Base-by-base conservation (phyloP, 2,329 filamentous ascomycete species). In the Harringtonia aguacate region DNA sequence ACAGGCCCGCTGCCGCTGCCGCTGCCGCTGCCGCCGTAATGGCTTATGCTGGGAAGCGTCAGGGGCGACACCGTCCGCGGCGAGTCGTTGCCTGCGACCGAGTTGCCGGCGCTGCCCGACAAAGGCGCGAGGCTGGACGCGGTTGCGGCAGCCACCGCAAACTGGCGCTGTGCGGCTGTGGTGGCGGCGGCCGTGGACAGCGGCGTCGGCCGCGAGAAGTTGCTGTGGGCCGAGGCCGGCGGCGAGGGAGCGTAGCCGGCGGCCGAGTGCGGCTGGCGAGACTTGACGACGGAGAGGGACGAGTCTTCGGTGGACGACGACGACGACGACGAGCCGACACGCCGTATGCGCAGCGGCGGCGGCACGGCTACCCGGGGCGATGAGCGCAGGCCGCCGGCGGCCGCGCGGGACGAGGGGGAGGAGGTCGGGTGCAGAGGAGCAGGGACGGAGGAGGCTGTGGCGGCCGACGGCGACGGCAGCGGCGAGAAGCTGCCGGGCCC, bases 401-500 rank as follows among this genome's bases (percentile, higher is more conserved):
- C 18, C 4, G 58, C 48, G 48, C 63, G 48, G 60, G 64, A 53
- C 44, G 30, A 13, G 51, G 4, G 54, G 50, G 28, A 58, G 55
- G 12, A 52, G 56, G 38, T 57, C 53, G 37, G 45, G 37, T 7
- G 50, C 41, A 7, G 39, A 14, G 9, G 36, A 31, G 1, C 31
- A 42, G 8, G 30, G 33, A 15, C 18, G 35, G 48, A 52, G 51
- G 54, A 47, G 2, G 44, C 39, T 3, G 46, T 27, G 27, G 39
- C 34, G 8, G 41, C 36, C 6, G 48, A 41, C 4, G 43, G 40
- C 22, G 56, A 52, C 36, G 70, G 63, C 49, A 76, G 59, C 48
- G 74, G 69, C 47, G 72, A 71, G 63, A 78, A 77, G 65, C 71
- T 74, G 49, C 73, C 72, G 24, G 72, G 71, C 47, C 67, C 69